Evolutionary conservation across 2,329 filamentous ascomycete genomes (phyloP).

Genomic region (Botrytis deweyae): DNA sequence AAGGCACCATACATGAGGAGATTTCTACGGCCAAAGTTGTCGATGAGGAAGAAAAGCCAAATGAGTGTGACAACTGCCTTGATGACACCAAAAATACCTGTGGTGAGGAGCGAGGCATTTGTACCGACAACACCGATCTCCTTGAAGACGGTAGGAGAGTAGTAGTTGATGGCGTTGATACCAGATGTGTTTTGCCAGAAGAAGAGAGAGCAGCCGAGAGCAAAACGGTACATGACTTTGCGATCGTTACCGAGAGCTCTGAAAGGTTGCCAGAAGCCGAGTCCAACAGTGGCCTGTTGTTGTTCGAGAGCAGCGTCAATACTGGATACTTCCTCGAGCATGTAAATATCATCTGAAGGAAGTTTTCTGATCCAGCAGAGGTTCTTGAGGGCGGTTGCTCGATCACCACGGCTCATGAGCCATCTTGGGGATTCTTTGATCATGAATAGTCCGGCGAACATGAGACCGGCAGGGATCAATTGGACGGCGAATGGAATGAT

Average conservation of each 20-base stretch:
- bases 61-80: slow-evolving; percentile 30
- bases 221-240: slow-evolving; percentile 56
- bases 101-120: slow-evolving; percentile 29
- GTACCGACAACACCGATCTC: slow-evolving; percentile 32
- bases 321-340: slow-evolving; percentile 69
- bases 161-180: slow-evolving; percentile 36
- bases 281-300: slow-evolving; percentile 61
- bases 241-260: slow-evolving; percentile 28
- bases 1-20: slow-evolving; percentile 37
- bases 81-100: slow-evolving; percentile 33
- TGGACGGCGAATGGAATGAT: slow-evolving; percentile 42
- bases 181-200: slow-evolving; percentile 34
- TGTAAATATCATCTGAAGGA: slow-evolving; percentile 57
- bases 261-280: slow-evolving; percentile 76
- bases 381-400: slow-evolving; percentile 24
- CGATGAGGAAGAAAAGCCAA: slow-evolving; percentile 59
- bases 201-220: slow-evolving; percentile 65
- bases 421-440: slow-evolving; percentile 68
- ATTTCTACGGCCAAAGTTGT: slow-evolving; percentile 56
- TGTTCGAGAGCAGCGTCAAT: slow-evolving; percentile 69
- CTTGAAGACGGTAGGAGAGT: slow-evolving; percentile 32
- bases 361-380: slow-evolving; percentile 67
- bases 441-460: slow-evolving; percentile 48
- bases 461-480: slow-evolving; percentile 39
- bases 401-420: slow-evolving; percentile 25